Conservation (phyloP, 108 stramenopile species). For the Cyclotella baltica region DNA sequence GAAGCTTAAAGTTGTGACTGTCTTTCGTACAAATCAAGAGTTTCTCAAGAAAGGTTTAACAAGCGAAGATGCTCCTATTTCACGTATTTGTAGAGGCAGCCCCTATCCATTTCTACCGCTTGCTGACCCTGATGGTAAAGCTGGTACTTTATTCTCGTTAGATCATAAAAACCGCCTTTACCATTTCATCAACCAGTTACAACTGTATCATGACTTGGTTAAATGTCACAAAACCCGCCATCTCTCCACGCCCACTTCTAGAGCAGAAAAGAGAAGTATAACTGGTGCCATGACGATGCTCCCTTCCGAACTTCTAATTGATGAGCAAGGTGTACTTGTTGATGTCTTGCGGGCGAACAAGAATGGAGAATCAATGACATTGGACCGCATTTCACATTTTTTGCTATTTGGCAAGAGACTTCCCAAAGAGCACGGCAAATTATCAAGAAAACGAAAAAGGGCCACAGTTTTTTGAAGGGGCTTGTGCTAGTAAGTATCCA, state of each 20-base stretch:
- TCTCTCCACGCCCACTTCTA: neutral
- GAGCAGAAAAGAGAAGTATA: neutral
- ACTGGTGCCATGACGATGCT: neutral
- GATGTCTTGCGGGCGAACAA: conserved; percentile 8
- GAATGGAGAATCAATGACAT: neutral
- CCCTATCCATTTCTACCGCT: conserved; percentile 31
- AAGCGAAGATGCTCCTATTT: conserved; percentile 22
- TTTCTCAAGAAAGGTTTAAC: conserved; percentile 16
- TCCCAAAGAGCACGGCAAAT: too few relatives aligned
- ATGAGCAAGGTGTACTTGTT: conserved; percentile 10
- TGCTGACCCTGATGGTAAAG: conserved; percentile 34
- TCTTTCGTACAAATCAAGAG: conserved; percentile 21
- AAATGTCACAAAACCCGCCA: neutral
- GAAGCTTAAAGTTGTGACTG: conserved; percentile 22
- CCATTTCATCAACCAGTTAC: neutral
- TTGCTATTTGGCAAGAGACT: conserved; percentile 1
- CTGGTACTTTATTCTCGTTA: conserved; percentile 1
- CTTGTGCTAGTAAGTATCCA: too few relatives aligned
- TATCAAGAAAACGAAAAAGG: too few relatives aligned
- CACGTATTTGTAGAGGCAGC: neutral
- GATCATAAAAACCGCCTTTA: conserved; percentile 1
- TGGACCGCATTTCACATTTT: conserved; percentile 8
- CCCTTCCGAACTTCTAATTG: conserved; percentile 9
- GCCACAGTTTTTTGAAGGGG: too few relatives aligned
- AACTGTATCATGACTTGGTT: neutral